phyloP scores from a whole-genome alignment of 768 basidiomycete genomes.

The Daedaleopsis sinensis region DNA sequence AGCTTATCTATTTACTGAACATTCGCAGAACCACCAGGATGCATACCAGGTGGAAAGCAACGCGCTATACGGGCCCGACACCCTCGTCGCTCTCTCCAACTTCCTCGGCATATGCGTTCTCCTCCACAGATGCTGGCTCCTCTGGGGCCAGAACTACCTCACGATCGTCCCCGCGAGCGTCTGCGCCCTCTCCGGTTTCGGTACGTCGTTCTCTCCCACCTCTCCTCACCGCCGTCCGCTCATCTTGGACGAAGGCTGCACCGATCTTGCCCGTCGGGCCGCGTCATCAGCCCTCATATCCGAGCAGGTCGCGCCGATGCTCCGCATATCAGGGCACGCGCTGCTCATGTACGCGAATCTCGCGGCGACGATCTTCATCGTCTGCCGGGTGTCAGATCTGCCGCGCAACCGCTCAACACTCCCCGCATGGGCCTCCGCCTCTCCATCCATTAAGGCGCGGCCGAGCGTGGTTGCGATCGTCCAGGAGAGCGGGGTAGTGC shows the following conservation, averaged over 20 bases:
- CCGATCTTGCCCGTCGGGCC: slow-evolving; percentile 27
- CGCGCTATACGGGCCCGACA: slow-evolving; percentile 31
- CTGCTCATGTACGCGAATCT: slow-evolving; percentile 47
- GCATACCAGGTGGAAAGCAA: slow-evolving; percentile 35
- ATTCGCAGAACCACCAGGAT: slow-evolving; percentile 5
- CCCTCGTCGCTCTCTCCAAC: slow-evolving; percentile 11
- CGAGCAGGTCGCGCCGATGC: slow-evolving; percentile 38
- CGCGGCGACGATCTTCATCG: slow-evolving; percentile 45
- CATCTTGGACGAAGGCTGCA: neutral
- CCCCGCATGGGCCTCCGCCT: slow-evolving; percentile 13
- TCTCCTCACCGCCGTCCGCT: slow-evolving; percentile 15
- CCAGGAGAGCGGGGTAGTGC: slow-evolving; percentile 44
- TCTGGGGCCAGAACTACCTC: slow-evolving; percentile 16
- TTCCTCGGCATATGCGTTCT: slow-evolving; percentile 13
- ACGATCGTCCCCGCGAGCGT: slow-evolving; percentile 6
- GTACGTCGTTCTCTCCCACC: neutral
- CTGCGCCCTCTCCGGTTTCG: slow-evolving; percentile 9
- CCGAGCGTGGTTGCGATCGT: slow-evolving; percentile 35
- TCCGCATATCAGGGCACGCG: slow-evolving; percentile 33
- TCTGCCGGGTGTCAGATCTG: slow-evolving; percentile 38
- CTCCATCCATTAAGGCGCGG: neutral
- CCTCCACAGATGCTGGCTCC: slow-evolving; percentile 15
- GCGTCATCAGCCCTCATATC: slow-evolving; percentile 28
- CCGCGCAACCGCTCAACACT: too few relatives aligned
- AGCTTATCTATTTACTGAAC: neutral